A percentile compares a stretch with the other conserved stretches of the same genome.
phyloP scores from a whole-genome alignment of 1,284 basidiomycete genomes.

The Cryptococcus wingfieldii region DNA sequence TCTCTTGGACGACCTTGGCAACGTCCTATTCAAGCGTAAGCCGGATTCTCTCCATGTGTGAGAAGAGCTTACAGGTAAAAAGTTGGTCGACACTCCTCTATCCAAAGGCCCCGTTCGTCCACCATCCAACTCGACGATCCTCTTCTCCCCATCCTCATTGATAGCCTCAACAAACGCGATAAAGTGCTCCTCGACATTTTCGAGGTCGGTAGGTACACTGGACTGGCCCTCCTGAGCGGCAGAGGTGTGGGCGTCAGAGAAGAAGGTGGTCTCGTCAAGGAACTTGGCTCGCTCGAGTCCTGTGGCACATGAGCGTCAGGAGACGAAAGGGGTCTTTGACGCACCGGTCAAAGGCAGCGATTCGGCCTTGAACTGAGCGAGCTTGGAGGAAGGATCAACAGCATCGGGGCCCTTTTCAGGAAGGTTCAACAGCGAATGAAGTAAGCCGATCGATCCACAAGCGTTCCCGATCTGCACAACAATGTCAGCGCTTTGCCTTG shows the following conservation, averaged over 20 bases:
- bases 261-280: constrained; percentile 69
- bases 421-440: constrained; percentile 60
- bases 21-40: constrained; percentile 57
- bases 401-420: constrained; percentile 25
- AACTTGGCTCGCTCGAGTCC: constrained; percentile 63
- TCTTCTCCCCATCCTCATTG: constrained; percentile 43
- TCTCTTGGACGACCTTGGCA: constrained; percentile 62
- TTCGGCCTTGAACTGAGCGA: constrained; percentile 40
- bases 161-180: constrained; percentile 70
- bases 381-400: constrained; percentile 26
- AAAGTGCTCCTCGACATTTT: constrained; percentile 71
- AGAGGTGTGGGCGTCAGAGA: constrained; percentile 67
- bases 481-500: not conserved
- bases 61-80: constrained; percentile 55
- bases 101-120: constrained; percentile 68
- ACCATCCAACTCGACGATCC: constrained; percentile 79
- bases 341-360: constrained; percentile 31
- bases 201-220: constrained; percentile 52
- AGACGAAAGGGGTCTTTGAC: constrained; percentile 3
- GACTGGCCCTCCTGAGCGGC: constrained; percentile 68
- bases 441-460: constrained; percentile 80
- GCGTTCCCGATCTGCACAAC: constrained; percentile 70
- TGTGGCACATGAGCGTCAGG: constrained; percentile 9
- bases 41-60: not conserved
- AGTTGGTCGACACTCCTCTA: constrained; percentile 59